Percentiles rank a stretch among this genome's conserved stretches.
Conservation (phyloP, 352 stramenopile genomes). For the Phytophthora hibernalis region DNA sequence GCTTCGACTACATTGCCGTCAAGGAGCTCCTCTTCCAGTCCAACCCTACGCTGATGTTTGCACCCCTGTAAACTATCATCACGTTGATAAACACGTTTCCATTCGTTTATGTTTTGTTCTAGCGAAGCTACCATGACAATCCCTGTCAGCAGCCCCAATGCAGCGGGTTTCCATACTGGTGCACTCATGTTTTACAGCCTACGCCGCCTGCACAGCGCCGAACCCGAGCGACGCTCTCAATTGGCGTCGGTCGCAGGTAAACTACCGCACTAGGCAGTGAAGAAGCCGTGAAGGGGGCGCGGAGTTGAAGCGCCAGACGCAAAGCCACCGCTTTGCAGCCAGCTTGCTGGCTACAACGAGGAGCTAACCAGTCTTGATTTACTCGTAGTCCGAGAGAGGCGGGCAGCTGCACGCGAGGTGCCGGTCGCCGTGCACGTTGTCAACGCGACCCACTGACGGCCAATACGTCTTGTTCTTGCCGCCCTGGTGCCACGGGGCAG, state of each 20-base stretch:
- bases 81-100: constrained; percentile 3
- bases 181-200: constrained; percentile 15
- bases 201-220: constrained; percentile 16
- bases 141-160: constrained; percentile 7
- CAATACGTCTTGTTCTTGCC: constrained; percentile 98
- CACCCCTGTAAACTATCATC: constrained; percentile 40
- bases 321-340: constrained; percentile 29
- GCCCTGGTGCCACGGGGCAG: constrained; percentile 93
- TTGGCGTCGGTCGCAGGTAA: constrained; percentile 27
- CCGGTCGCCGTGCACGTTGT: constrained; percentile 99
- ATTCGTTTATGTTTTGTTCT: constrained; percentile 15
- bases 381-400: constrained; percentile 95
- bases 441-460: constrained; percentile 96
- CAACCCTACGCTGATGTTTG: constrained; percentile 73
- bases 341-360: constrained; percentile 19
- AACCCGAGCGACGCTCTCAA: constrained; percentile 32
- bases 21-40: constrained; percentile 76
- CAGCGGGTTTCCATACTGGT: constrained; percentile 28
- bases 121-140: constrained; percentile 15
- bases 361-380: constrained; percentile 24
- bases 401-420: constrained; percentile 99
- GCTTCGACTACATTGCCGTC: constrained; percentile 76
- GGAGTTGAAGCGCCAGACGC: constrained; percentile 22
- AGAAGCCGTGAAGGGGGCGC: constrained; percentile 29
- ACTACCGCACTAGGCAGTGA: constrained; percentile 21